Evolutionary conservation across 495 filamentous ascomycete genomes (phyloP), one percentile per base, ranked within the genome.

Genomic region (Hypoxylon fragiforme): DNA sequence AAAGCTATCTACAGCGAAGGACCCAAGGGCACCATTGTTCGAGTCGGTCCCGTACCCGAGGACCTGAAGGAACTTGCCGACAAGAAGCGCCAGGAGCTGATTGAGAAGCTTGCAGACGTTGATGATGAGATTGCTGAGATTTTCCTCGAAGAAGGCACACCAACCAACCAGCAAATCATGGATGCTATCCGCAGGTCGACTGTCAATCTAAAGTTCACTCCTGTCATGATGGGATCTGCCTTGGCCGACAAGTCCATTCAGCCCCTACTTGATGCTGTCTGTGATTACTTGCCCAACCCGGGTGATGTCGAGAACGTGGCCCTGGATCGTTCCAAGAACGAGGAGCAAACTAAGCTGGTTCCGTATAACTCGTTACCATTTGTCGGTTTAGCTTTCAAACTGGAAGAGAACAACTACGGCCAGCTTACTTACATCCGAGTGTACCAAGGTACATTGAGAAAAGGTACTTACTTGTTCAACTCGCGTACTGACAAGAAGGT

Each of bases 371-470:
- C 89, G 4, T 77, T 92, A 5, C 95, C 95, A 1, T 95, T 99
- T 54, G 92, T 97, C 31, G 95, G 95, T 32, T 76, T 99, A 45
- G 95, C 95, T 15, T 99, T 99, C 81, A 99, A 99, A 77, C 84
- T 99, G 26, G 95, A 97, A 80, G 95, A 99, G 73, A 95, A 90
- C 76, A 96, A 95, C 66, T 99, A 95, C 66, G 95, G 95, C 34
- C 95, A 99, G 72, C 79, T 99, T 63, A 99, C 95, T 41, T 99
- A 97, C 71, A 92, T 99, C 51, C 90, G 95, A 59, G 95, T 99
- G 19, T 99, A 99, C 77, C 95, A 99, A 72, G 95, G 95, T 56
- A 82, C 83, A 15, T 74, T 99, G 50, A 88, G 81, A 71, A 97
- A 95, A 79, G 88, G 91, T 34, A 78, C 86, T 63, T 87, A 90